Evolutionary conservation across 257 asterid genomes (phyloP), one percentile per base, ranked within the genome.

Genomic region (Solanum paucissectum): DNA sequence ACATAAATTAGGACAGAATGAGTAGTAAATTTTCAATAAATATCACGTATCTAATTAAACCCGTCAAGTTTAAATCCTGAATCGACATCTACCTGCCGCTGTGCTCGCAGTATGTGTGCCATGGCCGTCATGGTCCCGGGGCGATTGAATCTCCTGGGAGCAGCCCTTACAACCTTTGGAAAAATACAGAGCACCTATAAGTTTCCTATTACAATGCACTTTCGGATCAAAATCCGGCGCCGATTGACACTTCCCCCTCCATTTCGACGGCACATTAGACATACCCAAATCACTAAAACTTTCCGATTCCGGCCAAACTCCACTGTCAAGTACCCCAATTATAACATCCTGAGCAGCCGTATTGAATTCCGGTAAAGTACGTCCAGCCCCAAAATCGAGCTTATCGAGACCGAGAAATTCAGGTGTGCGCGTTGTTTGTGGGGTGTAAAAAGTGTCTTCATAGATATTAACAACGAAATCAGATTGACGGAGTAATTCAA

Each of bases 51-150:
- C 64, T 44, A 14, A 14, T 46, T 9, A 44, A 79, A 44, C 3
- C 0, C 5, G 2, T 27, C 64, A 79, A 76, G 20, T 44, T 79
- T 25, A 81, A 46, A 44, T 46, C 10, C 0, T 46, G 11, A 29
- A 81, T 81, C 10, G 0, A 1, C 11, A 9, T 27, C 21, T 82
- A n/a, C 94, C 94, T 9, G 92, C 93, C 0, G 93, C 92, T 2
- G 94, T 92, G 16, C 89, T 88, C 1, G 94, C 87, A 16, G 94
- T 92, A 71, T 92, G 94, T 3, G 94, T 92, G 5, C 94, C 94
- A 33, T 92, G 94, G 14, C 94, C 94, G 5, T 92, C 89, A 25
- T 88, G 49, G 44, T 92, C 94, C 12, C 94, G 90, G 9, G 94
- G 93, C 9, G 94, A 89, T 58, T 90, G 88, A 1, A 62, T 9